These are phyloP conservation scores for Arxiozyma heterogenica DNA, from an alignment of 1,139 yeast genomes.

Conservation along the genomic window DNA sequence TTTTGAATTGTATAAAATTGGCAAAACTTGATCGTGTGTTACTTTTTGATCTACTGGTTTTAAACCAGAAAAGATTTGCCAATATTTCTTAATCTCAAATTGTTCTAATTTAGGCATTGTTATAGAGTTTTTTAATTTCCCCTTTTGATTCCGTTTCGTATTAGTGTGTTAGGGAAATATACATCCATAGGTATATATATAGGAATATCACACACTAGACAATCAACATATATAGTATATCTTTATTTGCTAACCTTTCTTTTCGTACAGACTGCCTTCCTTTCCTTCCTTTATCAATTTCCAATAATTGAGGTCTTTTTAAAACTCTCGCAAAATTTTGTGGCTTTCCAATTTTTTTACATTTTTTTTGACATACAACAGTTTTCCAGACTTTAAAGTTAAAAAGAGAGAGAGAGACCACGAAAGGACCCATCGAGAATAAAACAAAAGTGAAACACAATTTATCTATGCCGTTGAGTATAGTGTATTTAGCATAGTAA, in stretches of 20 bases:
- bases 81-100: conserved; percentile 90
- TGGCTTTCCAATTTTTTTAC: no score
- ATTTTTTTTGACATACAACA: no score
- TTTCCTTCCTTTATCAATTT: not conserved
- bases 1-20: conserved; percentile 82
- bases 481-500: no score
- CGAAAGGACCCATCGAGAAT: no score
- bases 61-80: conserved; percentile 92
- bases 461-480: no score
- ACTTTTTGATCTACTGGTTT: conserved; percentile 71
- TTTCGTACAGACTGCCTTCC: not conserved
- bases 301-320: not conserved
- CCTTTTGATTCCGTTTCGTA: not conserved
- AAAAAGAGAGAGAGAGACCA: no score
- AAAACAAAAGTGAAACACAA: no score
- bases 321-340: not conserved
- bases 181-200: no score
- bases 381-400: no score
- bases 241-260: not conserved
- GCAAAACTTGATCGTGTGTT: conserved; percentile 75
- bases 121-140: no score
- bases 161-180: not conserved
- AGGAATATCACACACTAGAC: not conserved
- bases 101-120: conserved; percentile 61
- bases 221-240: not conserved